Evolutionary conservation across 805 yeast species (phyloP), one percentile per base, ranked within the genome.

Genomic region (Wickerhamomyces sydowiorum): DNA sequence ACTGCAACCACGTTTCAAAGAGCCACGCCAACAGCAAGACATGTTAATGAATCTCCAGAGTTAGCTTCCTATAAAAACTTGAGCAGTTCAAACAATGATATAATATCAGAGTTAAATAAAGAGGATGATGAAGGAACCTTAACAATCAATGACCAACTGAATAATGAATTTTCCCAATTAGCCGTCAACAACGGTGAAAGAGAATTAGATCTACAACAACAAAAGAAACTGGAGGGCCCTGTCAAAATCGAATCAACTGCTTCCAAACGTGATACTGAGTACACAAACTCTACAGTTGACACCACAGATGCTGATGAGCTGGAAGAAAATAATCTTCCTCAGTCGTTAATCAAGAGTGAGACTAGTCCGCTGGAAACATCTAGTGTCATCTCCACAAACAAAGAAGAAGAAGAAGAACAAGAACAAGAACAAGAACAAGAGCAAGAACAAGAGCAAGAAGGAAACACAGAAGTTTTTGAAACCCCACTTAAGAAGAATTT

Each of bases 1-100:
- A 48, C 52, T 10, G 28, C 49, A 5, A 41, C 54, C 10, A 48
- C 50, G 13, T 36, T 50, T 10, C 43, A 47, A 17, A 50, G 44
- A 35, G 50, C 46, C 10, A 50, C 53, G 1, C 51, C 53, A 14
- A 45, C 49, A 4, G 45, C 53, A 8, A 44, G 43, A 25, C 25
- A 41, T 1, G 28, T 44, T 19, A 47, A 39, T 32, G 23, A 20
- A 29, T 47, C 53, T 2, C 51, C 51, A 10, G 14, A 31, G 5
- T 10, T 22, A 24, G 27, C 12, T 8, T 12, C 27, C 12, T 12
- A 24, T 12, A 24, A 24, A 24, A 24, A 24, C 8, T 12, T 24
- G 27, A 24, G 27, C 12, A 24, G 27, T 24, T 8, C 12, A 12
- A 24, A 24, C 27, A 24, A 32, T 19, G 23, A 32, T 32, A 32